Base-by-base conservation (phyloP, 1,139 yeast genomes). In the Saccharomyces hybrid region DNA sequence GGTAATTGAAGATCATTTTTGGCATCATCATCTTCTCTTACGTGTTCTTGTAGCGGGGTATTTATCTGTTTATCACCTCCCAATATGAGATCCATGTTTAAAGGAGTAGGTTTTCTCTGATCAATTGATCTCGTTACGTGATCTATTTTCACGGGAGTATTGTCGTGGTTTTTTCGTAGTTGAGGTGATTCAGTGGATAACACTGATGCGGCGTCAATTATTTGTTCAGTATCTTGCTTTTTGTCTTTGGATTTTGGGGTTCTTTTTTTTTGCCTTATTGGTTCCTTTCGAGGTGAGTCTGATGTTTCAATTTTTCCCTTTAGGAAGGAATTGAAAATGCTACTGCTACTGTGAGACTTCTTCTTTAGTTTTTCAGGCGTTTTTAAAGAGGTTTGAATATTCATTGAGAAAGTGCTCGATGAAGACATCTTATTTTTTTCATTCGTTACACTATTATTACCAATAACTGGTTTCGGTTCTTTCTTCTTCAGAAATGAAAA, bases 401-500 rank as follows among this genome's bases (percentile, higher is more conserved):
- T 42, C 19, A 54, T 42, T 7, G 63, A 55, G 46, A 59, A 57
- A 2, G 64, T 58, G 0, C 59, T 56, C 2, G 66, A 61, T 8
- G 59, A 53, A 9, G 62, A 57, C 19, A 56, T 34, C 16, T 32
- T 47, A 29, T 26, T 29, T 32, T 29, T 29, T 4, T 51, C 48
- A 44, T 42, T 53, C 16, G 54, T 5, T 29, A 38, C 46, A 23
- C 27, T 46, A 16, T 42, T 50, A 23, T 60, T 49, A 2, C 60
- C 50, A 29, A 64, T 57, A 0, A 57, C 58, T 5, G 64, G 54
- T 13, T 31, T 29, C 5, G 46, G 49, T 64, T 66, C 54, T 47
- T 63, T 68, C 47, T 58, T 64, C 52, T 65, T 70, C 52, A 73
- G 64, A 41, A 73, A 67, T 8, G 74, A 70, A 53, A 74, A 67